phyloP scores from a whole-genome alignment of 768 basidiomycete species.

The Boletus rubroflammeus region DNA sequence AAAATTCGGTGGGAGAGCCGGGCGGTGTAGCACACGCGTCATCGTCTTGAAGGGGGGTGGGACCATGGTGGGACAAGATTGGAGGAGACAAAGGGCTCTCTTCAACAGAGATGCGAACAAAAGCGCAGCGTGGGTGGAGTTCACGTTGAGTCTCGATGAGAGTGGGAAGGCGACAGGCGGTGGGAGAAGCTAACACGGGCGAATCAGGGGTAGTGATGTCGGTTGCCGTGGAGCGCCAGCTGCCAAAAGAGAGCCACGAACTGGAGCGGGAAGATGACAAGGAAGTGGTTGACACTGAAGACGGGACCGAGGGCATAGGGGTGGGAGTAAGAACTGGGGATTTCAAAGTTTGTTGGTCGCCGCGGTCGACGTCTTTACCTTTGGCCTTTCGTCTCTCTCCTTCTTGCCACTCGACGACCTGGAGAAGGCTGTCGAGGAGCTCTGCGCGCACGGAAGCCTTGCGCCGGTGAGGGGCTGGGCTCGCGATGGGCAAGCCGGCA shows the following conservation, averaged over 20 bases:
- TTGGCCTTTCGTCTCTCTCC: slow-evolving; percentile 37
- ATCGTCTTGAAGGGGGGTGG: slow-evolving; percentile 15
- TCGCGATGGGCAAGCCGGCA: slow-evolving; percentile 22
- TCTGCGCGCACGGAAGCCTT: slow-evolving; percentile 28
- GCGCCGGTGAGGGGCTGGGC: slow-evolving; percentile 15
- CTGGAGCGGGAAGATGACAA: slow-evolving; percentile 35
- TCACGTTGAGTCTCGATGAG: slow-evolving; percentile 31
- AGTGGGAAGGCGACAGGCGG: slow-evolving; percentile 29
- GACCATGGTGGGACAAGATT: neutral
- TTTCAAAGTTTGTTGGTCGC: slow-evolving; percentile 13
- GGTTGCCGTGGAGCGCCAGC: slow-evolving; percentile 38
- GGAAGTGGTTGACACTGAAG: slow-evolving; percentile 21
- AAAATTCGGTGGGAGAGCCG: neutral
- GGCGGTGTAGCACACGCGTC: slow-evolving; percentile 12
- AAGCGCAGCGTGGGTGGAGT: slow-evolving; percentile 34
- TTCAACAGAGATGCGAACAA: slow-evolving; percentile 33
- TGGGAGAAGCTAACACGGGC: slow-evolving; percentile 33
- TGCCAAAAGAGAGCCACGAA: slow-evolving; percentile 44
- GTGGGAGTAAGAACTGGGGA: slow-evolving; percentile 10
- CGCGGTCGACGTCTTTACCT: slow-evolving; percentile 40
- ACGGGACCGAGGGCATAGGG: slow-evolving; percentile 18
- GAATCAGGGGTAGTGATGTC: slow-evolving; percentile 33
- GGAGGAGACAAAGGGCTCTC: slow-evolving; percentile 36
- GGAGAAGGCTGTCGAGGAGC: slow-evolving; percentile 43
- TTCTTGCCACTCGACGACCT: slow-evolving; percentile 41